Conservation (phyloP, 768 basidiomycete species). For the Naganishia friedmannii region DNA sequence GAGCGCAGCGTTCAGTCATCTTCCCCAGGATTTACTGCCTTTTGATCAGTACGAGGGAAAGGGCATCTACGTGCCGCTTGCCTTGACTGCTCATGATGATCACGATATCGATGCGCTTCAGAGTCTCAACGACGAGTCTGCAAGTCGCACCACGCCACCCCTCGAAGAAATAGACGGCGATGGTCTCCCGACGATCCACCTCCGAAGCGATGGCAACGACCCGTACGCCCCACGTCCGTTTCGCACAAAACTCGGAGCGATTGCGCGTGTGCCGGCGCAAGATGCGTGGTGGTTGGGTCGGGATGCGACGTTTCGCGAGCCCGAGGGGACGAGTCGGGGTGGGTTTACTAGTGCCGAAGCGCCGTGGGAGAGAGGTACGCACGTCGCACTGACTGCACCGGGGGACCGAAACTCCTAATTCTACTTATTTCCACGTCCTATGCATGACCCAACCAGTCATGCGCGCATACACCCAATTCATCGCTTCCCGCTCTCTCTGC, state of each 20-base stretch:
- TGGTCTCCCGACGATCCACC: background rate
- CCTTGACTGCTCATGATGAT: background rate
- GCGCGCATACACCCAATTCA: slow-evolving; percentile 1
- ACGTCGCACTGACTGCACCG: too few species aligned
- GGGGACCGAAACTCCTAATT: too few species aligned
- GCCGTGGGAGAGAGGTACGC: slow-evolving; percentile 16
- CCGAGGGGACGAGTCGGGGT: background rate
- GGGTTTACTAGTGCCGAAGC: background rate
- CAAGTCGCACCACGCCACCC: too few species aligned
- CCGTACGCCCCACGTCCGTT: background rate
- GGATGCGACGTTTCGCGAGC: background rate
- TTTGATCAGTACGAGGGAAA: background rate
- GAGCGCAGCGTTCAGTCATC: background rate
- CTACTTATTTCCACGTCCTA: too few species aligned
- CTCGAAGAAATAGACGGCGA: slow-evolving; percentile 2
- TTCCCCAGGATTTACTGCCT: background rate
- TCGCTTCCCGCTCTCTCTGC: background rate
- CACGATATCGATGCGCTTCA: too few species aligned
- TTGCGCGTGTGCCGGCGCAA: background rate
- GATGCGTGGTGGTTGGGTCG: slow-evolving; percentile 10
- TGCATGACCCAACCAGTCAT: background rate
- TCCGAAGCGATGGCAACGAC: background rate
- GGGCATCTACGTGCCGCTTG: slow-evolving; percentile 3
- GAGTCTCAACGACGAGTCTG: too few species aligned
- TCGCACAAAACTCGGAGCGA: background rate